These are phyloP conservation scores for Suhomyces kilbournensis DNA, from an alignment of 805 yeast species.

Conservation along the genomic window DNA sequence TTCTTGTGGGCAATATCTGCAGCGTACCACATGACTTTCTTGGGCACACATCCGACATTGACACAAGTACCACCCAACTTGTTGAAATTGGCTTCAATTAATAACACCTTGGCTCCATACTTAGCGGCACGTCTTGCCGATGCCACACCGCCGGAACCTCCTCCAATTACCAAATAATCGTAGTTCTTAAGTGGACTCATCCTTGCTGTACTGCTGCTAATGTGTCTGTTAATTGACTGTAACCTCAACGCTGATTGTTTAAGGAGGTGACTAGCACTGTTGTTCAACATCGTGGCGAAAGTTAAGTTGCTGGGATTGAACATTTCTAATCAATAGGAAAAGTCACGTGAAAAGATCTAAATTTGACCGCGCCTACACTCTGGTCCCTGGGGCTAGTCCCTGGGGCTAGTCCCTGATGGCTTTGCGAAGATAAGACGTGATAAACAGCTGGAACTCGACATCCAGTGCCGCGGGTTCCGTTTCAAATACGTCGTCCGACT, in stretches of 20 bases:
- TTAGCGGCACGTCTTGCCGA: conserved; percentile 94
- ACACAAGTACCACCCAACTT: conserved; percentile 97
- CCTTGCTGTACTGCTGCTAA: conserved; percentile 5
- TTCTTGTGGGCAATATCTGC: conserved; percentile 80
- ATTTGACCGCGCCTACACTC: conserved; percentile 1
- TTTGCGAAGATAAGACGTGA: conserved; percentile 27
- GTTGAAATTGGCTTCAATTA: conserved; percentile 69
- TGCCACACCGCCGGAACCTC: conserved; percentile 99
- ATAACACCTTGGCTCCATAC: conserved; percentile 82
- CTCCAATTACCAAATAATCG: conserved; percentile 94
- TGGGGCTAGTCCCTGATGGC: conserved; percentile 24
- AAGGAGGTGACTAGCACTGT: conserved; percentile 1
- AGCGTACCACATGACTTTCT: conserved; percentile 98
- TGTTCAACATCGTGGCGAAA: conserved; percentile 6
- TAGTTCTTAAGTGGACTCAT: conserved; percentile 60
- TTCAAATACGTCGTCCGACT: background rate
- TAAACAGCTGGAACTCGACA: conserved; percentile 24
- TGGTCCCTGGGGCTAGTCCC: conserved; percentile 11
- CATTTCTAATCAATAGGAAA: background rate
- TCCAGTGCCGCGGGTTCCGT: conserved; percentile 1
- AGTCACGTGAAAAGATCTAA: background rate
- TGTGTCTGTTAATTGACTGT: conserved; percentile 21
- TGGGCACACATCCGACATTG: conserved; percentile 98
- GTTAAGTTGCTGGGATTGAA: background rate
- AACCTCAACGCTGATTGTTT: conserved; percentile 20